Evolutionary conservation across 805 yeast species (phyloP).

Genomic region (Candida dendrica): DNA sequence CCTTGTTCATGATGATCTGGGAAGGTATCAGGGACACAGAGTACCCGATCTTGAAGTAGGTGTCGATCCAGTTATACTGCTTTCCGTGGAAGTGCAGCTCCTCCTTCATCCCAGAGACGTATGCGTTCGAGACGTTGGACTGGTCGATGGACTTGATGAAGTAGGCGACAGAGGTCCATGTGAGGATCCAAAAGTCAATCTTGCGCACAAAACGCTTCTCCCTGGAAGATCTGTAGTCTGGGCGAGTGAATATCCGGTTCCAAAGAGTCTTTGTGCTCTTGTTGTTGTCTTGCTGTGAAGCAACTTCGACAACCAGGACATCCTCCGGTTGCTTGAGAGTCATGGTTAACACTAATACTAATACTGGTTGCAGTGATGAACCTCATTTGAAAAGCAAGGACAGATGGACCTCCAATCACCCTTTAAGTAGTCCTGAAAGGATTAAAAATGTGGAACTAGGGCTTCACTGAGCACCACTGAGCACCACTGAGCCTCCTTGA

Average conservation of each 20-base stretch:
- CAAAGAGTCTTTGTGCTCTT: not conserved
- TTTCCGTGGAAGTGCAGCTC: conserved; percentile 53
- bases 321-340: not conserved
- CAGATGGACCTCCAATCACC: too few relatives aligned
- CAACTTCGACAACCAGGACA: not conserved
- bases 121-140: conserved; percentile 57
- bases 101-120: conserved; percentile 57
- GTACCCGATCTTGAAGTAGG: conserved; percentile 54
- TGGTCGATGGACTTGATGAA: conserved; percentile 66
- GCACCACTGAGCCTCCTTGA: too few relatives aligned
- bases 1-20: conserved; percentile 49
- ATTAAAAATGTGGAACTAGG: too few relatives aligned
- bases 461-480: too few relatives aligned
- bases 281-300: too few relatives aligned
- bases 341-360: too few relatives aligned
- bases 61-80: conserved; percentile 55
- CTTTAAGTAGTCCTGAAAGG: too few relatives aligned
- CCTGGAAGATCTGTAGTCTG: not conserved
- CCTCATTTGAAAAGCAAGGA: too few relatives aligned
- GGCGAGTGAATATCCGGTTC: not conserved
- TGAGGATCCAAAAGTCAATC: conserved; percentile 7
- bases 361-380: too few relatives aligned
- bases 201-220: conserved; percentile 7
- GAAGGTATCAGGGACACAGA: conserved; percentile 61
- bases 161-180: conserved; percentile 10